These are phyloP conservation scores for Phytophthora fragariae DNA, from an alignment of 352 stramenopile species.

Conservation along the genomic window DNA sequence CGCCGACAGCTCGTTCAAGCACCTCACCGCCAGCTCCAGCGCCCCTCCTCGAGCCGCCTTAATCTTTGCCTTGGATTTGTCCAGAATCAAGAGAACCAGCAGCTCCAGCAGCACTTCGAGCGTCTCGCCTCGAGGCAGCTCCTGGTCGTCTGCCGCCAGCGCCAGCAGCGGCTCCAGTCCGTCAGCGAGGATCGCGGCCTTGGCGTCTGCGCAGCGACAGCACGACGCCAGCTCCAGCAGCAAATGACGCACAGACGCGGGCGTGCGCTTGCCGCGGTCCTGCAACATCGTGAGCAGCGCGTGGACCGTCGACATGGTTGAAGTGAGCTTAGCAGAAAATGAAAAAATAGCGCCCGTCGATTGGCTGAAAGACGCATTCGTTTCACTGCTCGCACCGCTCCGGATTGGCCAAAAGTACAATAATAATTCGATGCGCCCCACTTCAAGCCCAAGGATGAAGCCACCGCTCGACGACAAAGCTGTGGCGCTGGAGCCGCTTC, in stretches of 20 bases:
- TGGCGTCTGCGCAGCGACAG: conserved; percentile 47
- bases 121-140: conserved; percentile 18
- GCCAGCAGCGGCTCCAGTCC: conserved; percentile 47
- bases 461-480: conserved; percentile 2
- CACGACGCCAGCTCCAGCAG: conserved; percentile 51
- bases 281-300: conserved; percentile 54
- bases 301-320: conserved; percentile 57
- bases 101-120: conserved; percentile 59
- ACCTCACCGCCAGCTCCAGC: conserved; percentile 38
- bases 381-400: background rate
- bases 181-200: conserved; percentile 37
- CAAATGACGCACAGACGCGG: conserved; percentile 24
- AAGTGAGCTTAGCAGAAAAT: conserved; percentile 12
- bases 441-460: conserved; percentile 26
- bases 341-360: background rate
- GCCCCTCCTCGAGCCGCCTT: conserved; percentile 33
- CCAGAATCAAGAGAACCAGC: conserved; percentile 42
- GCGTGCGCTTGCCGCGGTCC: conserved; percentile 31
- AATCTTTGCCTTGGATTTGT: conserved; percentile 26
- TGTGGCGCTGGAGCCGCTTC: conserved; percentile 36
- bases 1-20: conserved; percentile 24
- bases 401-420: conserved; percentile 18
- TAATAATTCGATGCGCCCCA: conserved; percentile 3
- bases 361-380: background rate
- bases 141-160: conserved; percentile 22